Base-by-base conservation (phyloP, 306 rosid species). In the Inga leiocalycina region DNA sequence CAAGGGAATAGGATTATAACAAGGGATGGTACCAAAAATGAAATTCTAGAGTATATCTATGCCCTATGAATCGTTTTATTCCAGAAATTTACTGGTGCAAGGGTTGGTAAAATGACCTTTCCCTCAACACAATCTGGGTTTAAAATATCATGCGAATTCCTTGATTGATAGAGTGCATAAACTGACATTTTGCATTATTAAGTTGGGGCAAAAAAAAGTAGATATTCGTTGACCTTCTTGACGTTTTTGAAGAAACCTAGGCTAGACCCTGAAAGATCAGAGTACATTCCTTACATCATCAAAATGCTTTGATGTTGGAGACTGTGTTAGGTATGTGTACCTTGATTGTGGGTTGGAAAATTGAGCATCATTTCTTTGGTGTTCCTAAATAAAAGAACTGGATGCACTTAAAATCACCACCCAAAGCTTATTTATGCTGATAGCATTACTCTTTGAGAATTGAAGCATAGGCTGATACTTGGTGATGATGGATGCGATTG, bases 401-500 rank as follows among this genome's bases (percentile, higher is more conserved):
- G 59, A 70, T 71, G 41, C 37, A 11, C 17, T 46, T 39, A 61
- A 35, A 52, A 49, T 79, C 41, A 51, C 43, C 14, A 62, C 46
- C 30, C 41, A 13, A 71, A 46, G 79, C 48, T 61, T 61, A 56
- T 57, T 20, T 59, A 45, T 81, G 54, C 43, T 10, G 2, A 49
- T 35, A 39, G 43, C 43, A 39, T 39, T 39, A 39, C 43, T 39
- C 0, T 39, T 39, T 39, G 43, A 39, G 43, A 39, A 39, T 39
- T 39, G 43, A 39, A 39, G 43, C 43, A 39, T 39, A 7, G 59
- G 45, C 73, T 71, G 54, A 37, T 13, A 71, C 44, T 73, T 22
- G 7, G 74, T 73, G 45, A 41, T 41, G 80, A 48, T 49, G 75
- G 75, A 70, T 59, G 79, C 32, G 32, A 41, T 73, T 67, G 75